Evolutionary conservation across 2,329 filamentous ascomycete genomes (phyloP), one percentile per base, ranked within the genome.

Genomic region (Ceratocystis eucalypticola): DNA sequence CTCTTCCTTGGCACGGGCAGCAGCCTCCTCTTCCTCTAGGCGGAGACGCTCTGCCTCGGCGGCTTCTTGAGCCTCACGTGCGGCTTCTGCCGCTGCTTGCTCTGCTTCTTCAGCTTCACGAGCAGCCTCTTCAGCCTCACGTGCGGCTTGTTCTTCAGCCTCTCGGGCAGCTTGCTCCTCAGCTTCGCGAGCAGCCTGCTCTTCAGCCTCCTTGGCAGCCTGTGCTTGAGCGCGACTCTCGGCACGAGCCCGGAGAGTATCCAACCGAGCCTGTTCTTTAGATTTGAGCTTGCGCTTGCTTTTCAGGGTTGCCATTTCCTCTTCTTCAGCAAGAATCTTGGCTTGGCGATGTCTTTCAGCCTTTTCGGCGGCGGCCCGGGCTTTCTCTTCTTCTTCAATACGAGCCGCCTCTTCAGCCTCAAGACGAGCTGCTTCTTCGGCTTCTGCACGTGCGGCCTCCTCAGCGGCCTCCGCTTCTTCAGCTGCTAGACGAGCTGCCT

Each of bases 391-490:
- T 48, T 68, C 64, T 25, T 63, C 33, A 28, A 55, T n/a, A 8
- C 22, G 44, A 7, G 22, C 25, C 5, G 61, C 61, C 10, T 63
- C 45, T 20, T 59, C 64, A 28, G 65, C 64, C 7, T 62, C 17
- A 10, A 50, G 15, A n/a, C 25, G 46, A 3, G 37, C 30, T 5
- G 55, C 62, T 8, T 64, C 46, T 28, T 61, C 64, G 17, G 65
- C 61, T 8, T 57, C 20, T 6, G 25, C 17, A 17, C 22, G 45
- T 1, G 33, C 28, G n/a, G 61, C 61, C 17, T 64, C 45, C 25
- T 59, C 61, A 37, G 66, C 64, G 61, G 74, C 72, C 63, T 76
- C 74, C 4, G 71, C 72, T 48, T 74, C 72, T 22, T 71, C 74
- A 57, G 74, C 62, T 15, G 20, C 55, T 57, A 37, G 10, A 37